Base-by-base conservation (phyloP, 495 filamentous ascomycete species). In the Penicillium ochrochloron region DNA sequence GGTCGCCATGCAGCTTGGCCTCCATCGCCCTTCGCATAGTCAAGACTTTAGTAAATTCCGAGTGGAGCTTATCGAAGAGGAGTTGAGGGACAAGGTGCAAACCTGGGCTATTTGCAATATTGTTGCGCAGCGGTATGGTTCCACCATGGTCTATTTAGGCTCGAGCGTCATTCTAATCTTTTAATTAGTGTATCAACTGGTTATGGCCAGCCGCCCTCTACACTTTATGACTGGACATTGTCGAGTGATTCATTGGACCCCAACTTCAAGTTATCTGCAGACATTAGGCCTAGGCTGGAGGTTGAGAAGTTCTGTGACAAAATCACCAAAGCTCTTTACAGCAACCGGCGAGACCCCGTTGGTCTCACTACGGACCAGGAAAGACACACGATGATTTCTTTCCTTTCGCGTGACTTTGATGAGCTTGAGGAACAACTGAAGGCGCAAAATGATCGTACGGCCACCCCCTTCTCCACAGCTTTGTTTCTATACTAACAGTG, bases 61-160 rank as follows among this genome's bases (percentile, higher is more conserved):
- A 5, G 86, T 96, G 19, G 90, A 94, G 66, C 84, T 96, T 37
- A 91, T 90, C 66, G 90, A 91, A 62, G 91, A 94, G 66, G 92
- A 96, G 64, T 81, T 97, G 60, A 85, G 88, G 66, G 93, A 97
- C 70, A 86, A 94, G 59, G 88, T 97, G 50, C 86, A 87, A 62
- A 97, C 93, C 0, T 97, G 93, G 93, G 93, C 92, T 17, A 88
- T 92, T 12, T 94, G 92, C 71, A 97, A 97, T 72, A 92, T 95
- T 70, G 92, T 96, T 51, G 89, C 92, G n/a, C 93, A 97, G 75
- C 82, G 84, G 86, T 88, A 81, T 59, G 78, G 61, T 54, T n/a
- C 17, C 3, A 5, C 17, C 12, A 2, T 5, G 33, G 29, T 14
- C 17, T 25, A 8, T 10, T 8, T 3, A 33, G 31, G 12, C 12